phyloP scores from a whole-genome alignment of 2,329 filamentous ascomycete species.

The Neopestalotiopsis clavispora region DNA sequence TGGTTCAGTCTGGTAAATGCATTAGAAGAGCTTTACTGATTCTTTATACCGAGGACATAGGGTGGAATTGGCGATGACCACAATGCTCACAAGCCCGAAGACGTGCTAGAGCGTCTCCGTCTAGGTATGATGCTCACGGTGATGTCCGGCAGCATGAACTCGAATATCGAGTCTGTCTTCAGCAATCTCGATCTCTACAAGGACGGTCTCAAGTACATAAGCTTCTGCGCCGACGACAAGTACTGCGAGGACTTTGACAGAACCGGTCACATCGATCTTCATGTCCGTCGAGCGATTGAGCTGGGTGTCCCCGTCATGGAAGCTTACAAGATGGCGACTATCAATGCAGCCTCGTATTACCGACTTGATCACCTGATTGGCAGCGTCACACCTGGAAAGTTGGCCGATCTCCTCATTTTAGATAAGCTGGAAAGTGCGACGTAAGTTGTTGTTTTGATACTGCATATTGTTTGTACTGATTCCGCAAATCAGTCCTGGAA shows the following conservation, averaged over 20 bases:
- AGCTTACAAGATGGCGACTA: slow-evolving; percentile 27
- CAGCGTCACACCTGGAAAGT: slow-evolving; percentile 27
- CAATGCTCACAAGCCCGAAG: slow-evolving; percentile 26
- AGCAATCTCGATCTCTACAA: slow-evolving; percentile 22
- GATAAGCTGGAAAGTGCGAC: slow-evolving; percentile 23
- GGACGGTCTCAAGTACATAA: slow-evolving; percentile 24
- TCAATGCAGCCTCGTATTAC: slow-evolving; percentile 28
- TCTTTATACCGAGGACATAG: neutral
- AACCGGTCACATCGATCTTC: slow-evolving; percentile 26
- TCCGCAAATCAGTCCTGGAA: slow-evolving; percentile 17
- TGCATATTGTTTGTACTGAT: neutral
- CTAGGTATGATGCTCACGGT: slow-evolving; percentile 31
- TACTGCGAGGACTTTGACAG: slow-evolving; percentile 26
- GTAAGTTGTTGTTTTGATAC: slow-evolving; percentile 6
- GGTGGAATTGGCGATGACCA: slow-evolving; percentile 29
- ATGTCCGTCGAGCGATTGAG: slow-evolving; percentile 25
- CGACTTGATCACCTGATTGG: slow-evolving; percentile 27
- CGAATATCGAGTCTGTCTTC: slow-evolving; percentile 27
- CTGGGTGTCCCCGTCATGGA: slow-evolving; percentile 23
- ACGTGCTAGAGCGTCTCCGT: slow-evolving; percentile 26
- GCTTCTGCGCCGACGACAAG: slow-evolving; percentile 30
- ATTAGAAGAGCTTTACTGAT: neutral
- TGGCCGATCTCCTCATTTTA: slow-evolving; percentile 25
- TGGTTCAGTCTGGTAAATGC: neutral
- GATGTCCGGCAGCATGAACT: slow-evolving; percentile 30